Base-by-base conservation (phyloP, 768 basidiomycete genomes). In the Cantharellus anzutake region DNA sequence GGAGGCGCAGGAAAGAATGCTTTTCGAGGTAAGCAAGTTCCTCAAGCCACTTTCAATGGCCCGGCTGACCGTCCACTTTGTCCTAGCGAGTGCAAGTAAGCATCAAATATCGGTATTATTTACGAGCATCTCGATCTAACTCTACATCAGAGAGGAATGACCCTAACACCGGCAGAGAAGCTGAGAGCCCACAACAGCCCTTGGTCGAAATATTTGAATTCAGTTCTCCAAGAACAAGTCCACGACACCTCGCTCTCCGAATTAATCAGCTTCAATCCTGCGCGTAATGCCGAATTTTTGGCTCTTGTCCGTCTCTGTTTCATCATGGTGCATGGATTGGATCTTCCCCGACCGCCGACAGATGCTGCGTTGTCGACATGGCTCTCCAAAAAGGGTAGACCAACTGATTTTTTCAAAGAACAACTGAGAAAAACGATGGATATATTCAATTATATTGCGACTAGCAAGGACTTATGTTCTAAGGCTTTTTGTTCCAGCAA, bases 1-100 rank as follows among this genome's bases (percentile, higher is more conserved):
- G 0, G 80, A 80, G 57, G 64, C 68, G 3, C 76, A 79, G 38
- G 82, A 84, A 64, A 73, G 83, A 29, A 82, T 84, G 63, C 79
- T 84, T 16, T 84, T 84, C 71, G 82, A 84, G 73, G 86, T 82
- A 48, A 48, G 75, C 59, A 20, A n/a, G 4, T 40, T 7, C 40
- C 4, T 39, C n/a, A 55, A 16, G 34, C 0, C 41, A 14, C 4
- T 35, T 66, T 83, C 48, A 71, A 68, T 0, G 67, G 67, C 4
- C 74, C 78, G 7, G 11, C 38, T 37, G 38, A 11, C 7, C 35
- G 7, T 37, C 11, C 7, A 37, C 7, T 7, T 11, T 55, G 7
- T 55, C 38, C 11, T 37, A 55, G 52, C 14, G 11, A 55, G 52
- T 55, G 11, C 52, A 55, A 37, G 52, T 55, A 55, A 14, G 52